A percentile compares a stretch with the other conserved stretches of the same genome.
Conservation (phyloP, 2,329 filamentous ascomycete species). For the Neofusicoccum parvum region DNA sequence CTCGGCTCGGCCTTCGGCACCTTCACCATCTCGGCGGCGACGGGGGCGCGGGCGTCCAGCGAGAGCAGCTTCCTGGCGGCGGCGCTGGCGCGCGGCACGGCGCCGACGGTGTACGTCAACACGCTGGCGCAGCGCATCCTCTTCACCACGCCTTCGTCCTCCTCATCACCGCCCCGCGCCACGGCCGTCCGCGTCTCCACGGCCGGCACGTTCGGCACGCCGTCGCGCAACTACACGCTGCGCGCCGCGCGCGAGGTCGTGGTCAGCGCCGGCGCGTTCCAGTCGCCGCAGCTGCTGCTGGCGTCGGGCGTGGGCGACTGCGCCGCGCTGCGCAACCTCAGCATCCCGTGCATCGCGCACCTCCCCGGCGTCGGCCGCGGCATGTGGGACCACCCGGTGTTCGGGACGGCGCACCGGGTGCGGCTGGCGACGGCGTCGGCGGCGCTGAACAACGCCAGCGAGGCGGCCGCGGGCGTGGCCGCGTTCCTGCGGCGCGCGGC, state of each 20-base stretch:
- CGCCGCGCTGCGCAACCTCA: conserved; percentile 24
- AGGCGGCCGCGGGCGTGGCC: conserved; percentile 26
- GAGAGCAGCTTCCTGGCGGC: no score
- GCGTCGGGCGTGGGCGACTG: conserved; percentile 40
- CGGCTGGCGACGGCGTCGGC: conserved; percentile 19
- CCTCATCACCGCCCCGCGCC: no score
- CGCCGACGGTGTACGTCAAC: no score
- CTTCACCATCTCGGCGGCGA: conserved; percentile 23
- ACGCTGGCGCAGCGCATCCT: no score
- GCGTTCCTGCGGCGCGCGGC: conserved; percentile 23
- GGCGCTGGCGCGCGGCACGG: no score
- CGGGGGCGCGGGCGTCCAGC: no score
- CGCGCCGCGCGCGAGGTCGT: conserved; percentile 42
- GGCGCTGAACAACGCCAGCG: conserved; percentile 27
- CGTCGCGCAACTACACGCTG: no score
- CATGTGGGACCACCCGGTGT: conserved; percentile 34
- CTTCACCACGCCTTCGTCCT: no score
- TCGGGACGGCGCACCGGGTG: conserved; percentile 28
- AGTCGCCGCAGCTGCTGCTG: conserved; percentile 45
- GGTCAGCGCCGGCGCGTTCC: conserved; percentile 46
- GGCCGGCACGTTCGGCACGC: no score
- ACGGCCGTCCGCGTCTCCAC: no score
- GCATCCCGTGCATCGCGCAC: conserved; percentile 29
- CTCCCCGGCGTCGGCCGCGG: conserved; percentile 32
- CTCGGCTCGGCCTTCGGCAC: conserved; percentile 22